These are phyloP conservation scores for Podaxis sp. DNA, from an alignment of 768 basidiomycete genomes.

Conservation along the genomic window DNA sequence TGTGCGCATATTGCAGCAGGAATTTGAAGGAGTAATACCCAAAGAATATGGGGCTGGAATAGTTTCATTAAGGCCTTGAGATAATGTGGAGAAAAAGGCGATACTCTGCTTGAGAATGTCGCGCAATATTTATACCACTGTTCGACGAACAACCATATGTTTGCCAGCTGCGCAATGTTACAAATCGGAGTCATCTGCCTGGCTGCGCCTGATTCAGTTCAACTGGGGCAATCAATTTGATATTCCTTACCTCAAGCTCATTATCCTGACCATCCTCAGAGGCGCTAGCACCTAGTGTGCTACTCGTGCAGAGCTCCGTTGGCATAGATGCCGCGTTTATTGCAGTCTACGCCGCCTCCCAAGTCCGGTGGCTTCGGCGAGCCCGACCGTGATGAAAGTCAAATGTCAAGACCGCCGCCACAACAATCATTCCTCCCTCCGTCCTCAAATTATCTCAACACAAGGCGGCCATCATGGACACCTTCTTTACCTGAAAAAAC, in stretches of 20 bases:
- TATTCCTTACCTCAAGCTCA: no score
- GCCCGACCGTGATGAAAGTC: background rate
- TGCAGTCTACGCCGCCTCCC: background rate
- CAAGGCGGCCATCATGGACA: constrained; percentile 23
- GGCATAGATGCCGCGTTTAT: background rate
- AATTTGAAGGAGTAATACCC: no score
- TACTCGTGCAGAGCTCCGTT: no score
- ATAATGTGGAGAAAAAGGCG: background rate
- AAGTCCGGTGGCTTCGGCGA: background rate
- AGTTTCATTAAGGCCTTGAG: background rate
- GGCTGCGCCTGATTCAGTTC: no score
- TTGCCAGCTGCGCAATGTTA: no score
- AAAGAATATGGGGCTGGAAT: background rate
- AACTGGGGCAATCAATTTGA: no score
- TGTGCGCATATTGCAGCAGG: background rate
- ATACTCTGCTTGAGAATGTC: background rate
- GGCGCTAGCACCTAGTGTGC: no score
- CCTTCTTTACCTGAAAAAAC: constrained; percentile 18
- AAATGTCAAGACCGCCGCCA: background rate
- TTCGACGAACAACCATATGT: no score
- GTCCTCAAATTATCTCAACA: constrained; percentile 6
- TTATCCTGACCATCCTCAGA: no score
- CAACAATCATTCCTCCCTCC: constrained; percentile 3
- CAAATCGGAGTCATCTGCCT: no score
- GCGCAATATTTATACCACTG: no score